Base-by-base conservation (phyloP, 73 alveolate genomes). In the Blepharisma stoltei region DNA sequence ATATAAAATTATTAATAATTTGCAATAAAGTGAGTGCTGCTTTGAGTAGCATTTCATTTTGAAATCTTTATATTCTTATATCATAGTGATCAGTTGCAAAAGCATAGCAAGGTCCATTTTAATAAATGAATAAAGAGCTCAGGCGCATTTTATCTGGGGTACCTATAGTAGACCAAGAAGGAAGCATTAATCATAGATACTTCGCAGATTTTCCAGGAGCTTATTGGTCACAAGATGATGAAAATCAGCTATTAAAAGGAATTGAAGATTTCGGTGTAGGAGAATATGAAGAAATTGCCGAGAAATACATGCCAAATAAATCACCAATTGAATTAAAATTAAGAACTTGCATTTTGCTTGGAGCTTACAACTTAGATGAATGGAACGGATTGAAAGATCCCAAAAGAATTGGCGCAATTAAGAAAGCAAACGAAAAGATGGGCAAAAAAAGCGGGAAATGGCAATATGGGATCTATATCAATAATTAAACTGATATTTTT, bases 121-220 rank as follows among this genome's bases (percentile, higher is more conserved):
- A 50, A 50, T 50, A 14, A 11, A 60, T 60, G 73, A 60, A 60
- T 60, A n/a, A 25, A 9, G 45, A 60, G 45, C 38, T 60, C 14
- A n/a, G 73, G 2, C 46, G 14, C 0, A 14, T 20, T n/a, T 5
- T 60, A 25, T 60, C 46, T 60, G 18, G 49, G 2, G 46, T 9
- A 0, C 73, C 73, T 60, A 25, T 60, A 14, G 46, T 60, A 25
- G 73, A 60, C 73, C 45, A 14, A 60, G 49, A 60, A 25, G 73
- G 73, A 20, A 60, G 5, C 5, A 60, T 60, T 60, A 60, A 60
- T 25, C 73, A 60, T 60, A 38, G 46, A 9, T 60, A 60, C 23
- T 60, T 60, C 46, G 73, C 73, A 14, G 73, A 60, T 60, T 14
- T 60, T 20, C 73, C 73, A 18, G 73, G 73, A 14, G 73, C 73